phyloP scores from a whole-genome alignment of 2,329 filamentous ascomycete genomes.

The Pseudohalonectria lignicola region DNA sequence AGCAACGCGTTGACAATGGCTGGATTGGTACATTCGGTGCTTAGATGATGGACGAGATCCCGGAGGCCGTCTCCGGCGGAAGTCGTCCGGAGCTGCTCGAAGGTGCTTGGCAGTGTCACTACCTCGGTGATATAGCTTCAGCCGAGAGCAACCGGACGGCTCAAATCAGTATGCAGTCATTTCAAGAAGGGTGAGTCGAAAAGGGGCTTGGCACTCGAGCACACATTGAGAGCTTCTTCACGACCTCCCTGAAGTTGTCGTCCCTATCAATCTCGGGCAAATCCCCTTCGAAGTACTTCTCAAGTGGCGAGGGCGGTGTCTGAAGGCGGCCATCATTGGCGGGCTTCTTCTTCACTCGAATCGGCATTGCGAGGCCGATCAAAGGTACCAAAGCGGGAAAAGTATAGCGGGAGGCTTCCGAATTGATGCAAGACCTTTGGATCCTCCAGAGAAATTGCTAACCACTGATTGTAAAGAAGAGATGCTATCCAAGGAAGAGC shows the following conservation, averaged over 20 bases:
- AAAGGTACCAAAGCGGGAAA: too few relatives aligned
- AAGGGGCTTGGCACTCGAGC: conserved; percentile 9
- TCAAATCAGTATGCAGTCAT: background rate
- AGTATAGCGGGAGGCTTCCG: too few relatives aligned
- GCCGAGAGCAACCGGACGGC: background rate
- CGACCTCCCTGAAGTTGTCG: conserved; percentile 52
- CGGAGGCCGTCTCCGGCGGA: conserved; percentile 48
- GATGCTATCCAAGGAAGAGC: too few relatives aligned
- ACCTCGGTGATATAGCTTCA: conserved; percentile 50
- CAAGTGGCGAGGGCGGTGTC: conserved; percentile 20
- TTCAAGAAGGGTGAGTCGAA: background rate
- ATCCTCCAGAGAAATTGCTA: too few relatives aligned
- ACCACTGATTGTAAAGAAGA: too few relatives aligned
- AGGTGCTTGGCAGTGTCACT: conserved; percentile 54
- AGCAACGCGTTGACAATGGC: conserved; percentile 63
- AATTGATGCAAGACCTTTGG: too few relatives aligned
- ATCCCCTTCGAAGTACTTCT: conserved; percentile 14
- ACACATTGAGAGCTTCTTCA: conserved; percentile 56
- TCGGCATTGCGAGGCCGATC: too few relatives aligned
- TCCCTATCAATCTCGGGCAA: conserved; percentile 46
- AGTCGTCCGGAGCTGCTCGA: conserved; percentile 62
- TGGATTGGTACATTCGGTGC: conserved; percentile 53
- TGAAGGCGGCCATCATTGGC: too few relatives aligned
- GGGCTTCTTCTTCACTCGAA: too few relatives aligned
- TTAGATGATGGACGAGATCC: conserved; percentile 52